Evolutionary conservation across 1,139 yeast species (phyloP), one percentile per base, ranked within the genome.

Genomic region (Eremothecium sinecaudum): DNA sequence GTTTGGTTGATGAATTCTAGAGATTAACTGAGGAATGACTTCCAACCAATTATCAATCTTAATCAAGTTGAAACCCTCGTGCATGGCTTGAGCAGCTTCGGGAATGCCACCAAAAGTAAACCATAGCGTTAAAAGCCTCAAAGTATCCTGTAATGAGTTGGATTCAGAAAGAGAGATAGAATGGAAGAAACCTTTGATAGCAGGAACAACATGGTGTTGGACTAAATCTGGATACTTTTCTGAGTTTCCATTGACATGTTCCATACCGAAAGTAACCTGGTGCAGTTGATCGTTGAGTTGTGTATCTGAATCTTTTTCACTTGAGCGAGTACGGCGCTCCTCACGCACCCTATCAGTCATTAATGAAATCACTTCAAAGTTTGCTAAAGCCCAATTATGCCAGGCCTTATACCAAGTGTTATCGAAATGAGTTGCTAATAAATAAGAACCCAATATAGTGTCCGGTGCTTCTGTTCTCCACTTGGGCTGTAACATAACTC

Each of bases 301-400:
- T 5, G 40, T 33, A 30, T 44, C 51, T 5, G 49, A 43, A 10
- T 45, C 45, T 20, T 30, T 32, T 10, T 32, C 34, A 24, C 17
- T 30, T 11, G 22, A 6, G 24, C 40, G 64, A 38, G 12, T 27
- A 4, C 18, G 19, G 19, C 28, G 24, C 40, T 47, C 48, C 8
- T 41, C 48, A 27, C 53, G 54, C 26, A 54, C 57, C 34, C 63
- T 67, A 10, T 71, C 60, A 0, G 76, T 69, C 46, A 66, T 66
- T 34, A 79, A 67, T 0, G 95, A 80, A 18, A 90, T 82, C 1
- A 87, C 96, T 53, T 87, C 96, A 56, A 86, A 92, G 57, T 92
- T 92, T 0, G 98, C 96, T 50, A 92, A 64, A 0, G 98, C 98
- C 99, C 99, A 92, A 53, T 86, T 87, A 53, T 92, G 99, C 98